Evolutionary conservation across 176 grass and related monocot species (phyloP).

Genomic region (Oryza punctata): DNA sequence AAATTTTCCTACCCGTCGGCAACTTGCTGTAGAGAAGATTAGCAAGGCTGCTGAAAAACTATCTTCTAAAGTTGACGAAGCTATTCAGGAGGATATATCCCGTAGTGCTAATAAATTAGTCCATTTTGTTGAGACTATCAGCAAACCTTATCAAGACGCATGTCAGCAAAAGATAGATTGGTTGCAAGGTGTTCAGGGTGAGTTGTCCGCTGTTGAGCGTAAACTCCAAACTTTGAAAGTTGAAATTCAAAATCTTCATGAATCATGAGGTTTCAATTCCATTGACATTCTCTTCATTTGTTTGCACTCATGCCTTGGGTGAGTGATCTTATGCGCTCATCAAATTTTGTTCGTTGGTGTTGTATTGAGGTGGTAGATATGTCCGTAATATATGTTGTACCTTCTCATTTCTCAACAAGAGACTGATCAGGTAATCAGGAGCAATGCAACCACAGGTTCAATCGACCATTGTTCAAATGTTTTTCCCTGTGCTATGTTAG

Average conservation of each 20-base stretch:
- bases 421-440: not conserved
- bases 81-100: slow-evolving; percentile 76
- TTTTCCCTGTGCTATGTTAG: not conserved
- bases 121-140: slow-evolving; percentile 62
- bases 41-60: slow-evolving; percentile 65
- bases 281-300: slow-evolving; percentile 12
- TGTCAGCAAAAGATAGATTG: slow-evolving; percentile 72
- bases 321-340: not conserved
- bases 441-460: not conserved
- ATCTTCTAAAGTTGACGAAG: slow-evolving; percentile 65
- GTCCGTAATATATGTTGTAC: slow-evolving; percentile 22
- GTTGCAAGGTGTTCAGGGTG: slow-evolving; percentile 58
- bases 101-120: slow-evolving; percentile 57
- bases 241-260: slow-evolving; percentile 85
- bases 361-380: slow-evolving; percentile 4
- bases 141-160: slow-evolving; percentile 72
- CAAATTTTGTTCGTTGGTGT: slow-evolving; percentile 25
- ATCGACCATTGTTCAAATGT: not conserved
- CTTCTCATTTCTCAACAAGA: slow-evolving; percentile 26
- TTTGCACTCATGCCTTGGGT: slow-evolving; percentile 35
- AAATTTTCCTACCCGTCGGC: slow-evolving; percentile 69
- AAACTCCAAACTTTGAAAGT: slow-evolving; percentile 77
- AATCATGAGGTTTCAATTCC: slow-evolving; percentile 37
- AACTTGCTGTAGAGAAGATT: slow-evolving; percentile 63
- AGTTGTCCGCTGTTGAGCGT: slow-evolving; percentile 57